Conservation (phyloP, 75 land plant species). For the Pinus taeda region DNA sequence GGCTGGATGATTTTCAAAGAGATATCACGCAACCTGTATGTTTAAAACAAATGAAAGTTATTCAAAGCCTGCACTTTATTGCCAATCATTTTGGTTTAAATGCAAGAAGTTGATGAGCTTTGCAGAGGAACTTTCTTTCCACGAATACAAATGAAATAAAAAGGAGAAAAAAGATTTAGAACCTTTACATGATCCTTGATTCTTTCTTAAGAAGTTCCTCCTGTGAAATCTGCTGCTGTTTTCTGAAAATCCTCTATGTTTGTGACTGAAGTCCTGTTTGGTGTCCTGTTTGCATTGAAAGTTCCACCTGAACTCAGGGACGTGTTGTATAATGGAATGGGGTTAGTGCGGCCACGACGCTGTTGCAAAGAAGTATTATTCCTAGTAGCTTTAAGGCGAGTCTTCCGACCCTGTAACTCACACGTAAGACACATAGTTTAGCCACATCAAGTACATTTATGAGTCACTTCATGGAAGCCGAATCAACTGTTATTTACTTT, state of each 20-base stretch:
- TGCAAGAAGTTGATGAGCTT: not conserved
- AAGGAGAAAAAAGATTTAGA: not conserved
- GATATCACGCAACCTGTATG: not conserved
- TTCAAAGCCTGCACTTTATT: not conserved
- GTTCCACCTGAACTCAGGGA: constrained; percentile 29
- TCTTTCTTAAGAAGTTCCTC: constrained; percentile 24
- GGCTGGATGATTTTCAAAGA: not conserved
- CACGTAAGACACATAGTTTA: not conserved
- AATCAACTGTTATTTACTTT: not conserved
- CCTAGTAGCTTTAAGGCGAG: constrained; percentile 56
- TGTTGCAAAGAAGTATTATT: constrained; percentile 54
- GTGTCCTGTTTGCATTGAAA: constrained; percentile 15
- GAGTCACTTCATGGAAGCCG: not conserved
- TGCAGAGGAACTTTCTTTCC: not conserved
- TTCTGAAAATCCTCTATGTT: constrained; percentile 25
- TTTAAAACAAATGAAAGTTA: constrained; percentile 2
- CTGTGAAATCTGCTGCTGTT: constrained; percentile 9
- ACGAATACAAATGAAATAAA: not conserved
- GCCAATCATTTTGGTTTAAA: not conserved
- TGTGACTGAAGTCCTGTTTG: constrained; percentile 37
- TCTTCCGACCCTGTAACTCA: constrained; percentile 59
- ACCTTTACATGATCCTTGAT: not conserved
- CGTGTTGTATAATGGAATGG: constrained; percentile 39
- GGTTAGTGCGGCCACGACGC: constrained; percentile 43
- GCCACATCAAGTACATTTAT: not conserved